A percentile compares a stretch with the other conserved stretches of the same genome.
Conservation (phyloP, 179 eudicot species). For the Nepenthes alata region DNA sequence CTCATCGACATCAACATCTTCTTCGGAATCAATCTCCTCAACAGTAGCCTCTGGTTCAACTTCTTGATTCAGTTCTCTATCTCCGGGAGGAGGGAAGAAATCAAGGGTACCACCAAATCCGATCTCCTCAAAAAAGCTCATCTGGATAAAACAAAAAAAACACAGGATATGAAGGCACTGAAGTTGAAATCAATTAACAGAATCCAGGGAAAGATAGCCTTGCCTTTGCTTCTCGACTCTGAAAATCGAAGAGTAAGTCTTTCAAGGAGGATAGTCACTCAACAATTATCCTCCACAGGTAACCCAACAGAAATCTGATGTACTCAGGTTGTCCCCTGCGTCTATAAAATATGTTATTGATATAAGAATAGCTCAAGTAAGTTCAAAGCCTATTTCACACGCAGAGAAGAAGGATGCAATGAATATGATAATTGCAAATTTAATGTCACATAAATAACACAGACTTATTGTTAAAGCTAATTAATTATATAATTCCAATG, state of each 20-base stretch:
- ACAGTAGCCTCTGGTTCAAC: constrained; percentile 17
- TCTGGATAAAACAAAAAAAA: neutral
- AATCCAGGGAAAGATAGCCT: constrained; percentile 2
- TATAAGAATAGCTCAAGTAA: neutral
- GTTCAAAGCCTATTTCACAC: neutral
- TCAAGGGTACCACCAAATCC: constrained; percentile 12
- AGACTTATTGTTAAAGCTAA: too few relatives aligned
- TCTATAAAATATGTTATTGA: neutral
- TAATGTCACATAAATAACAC: neutral
- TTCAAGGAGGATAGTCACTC: too few relatives aligned
- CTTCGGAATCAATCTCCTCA: constrained; percentile 27
- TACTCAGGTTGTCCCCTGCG: too few relatives aligned
- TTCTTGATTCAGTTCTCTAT: constrained; percentile 18
- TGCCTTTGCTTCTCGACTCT: neutral
- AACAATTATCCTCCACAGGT: too few relatives aligned
- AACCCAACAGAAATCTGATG: too few relatives aligned
- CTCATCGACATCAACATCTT: constrained; percentile 27
- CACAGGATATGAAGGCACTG: neutral
- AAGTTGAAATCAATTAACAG: neutral
- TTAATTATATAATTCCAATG: too few relatives aligned
- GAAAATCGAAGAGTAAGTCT: neutral
- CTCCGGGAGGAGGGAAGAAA: constrained; percentile 1
- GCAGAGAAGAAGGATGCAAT: neutral
- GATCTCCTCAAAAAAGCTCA: constrained; percentile 17
- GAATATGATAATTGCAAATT: constrained; percentile 2